A percentile compares a stretch with the other conserved stretches of the same genome.
phyloP scores from a whole-genome alignment of 2,329 filamentous ascomycete genomes.

The Xylaria hypoxylon region DNA sequence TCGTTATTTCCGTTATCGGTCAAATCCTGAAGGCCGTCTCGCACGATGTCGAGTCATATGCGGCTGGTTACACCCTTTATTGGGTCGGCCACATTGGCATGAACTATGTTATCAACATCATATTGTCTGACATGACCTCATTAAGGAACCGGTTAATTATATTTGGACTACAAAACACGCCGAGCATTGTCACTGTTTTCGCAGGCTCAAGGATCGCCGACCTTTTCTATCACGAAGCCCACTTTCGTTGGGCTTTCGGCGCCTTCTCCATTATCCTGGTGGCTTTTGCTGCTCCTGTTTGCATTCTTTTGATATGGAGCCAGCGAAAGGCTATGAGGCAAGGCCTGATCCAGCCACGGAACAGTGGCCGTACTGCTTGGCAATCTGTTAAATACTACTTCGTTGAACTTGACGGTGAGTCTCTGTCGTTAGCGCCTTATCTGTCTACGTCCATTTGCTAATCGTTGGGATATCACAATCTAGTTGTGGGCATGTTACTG shows the following conservation, averaged over 20 bases:
- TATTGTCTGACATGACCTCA: constrained; percentile 58
- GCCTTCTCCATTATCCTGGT: constrained; percentile 72
- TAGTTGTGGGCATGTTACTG: constrained; percentile 63
- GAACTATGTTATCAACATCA: constrained; percentile 55
- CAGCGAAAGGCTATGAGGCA: constrained; percentile 61
- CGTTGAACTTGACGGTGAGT: constrained; percentile 67
- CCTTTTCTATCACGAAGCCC: constrained; percentile 53
- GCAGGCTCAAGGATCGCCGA: constrained; percentile 57
- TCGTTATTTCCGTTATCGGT: constrained; percentile 61
- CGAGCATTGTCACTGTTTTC: constrained; percentile 59
- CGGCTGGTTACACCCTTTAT: constrained; percentile 72
- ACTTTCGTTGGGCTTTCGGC: constrained; percentile 66
- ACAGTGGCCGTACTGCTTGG: constrained; percentile 55
- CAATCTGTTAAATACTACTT: constrained; percentile 65
- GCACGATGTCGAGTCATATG: constrained; percentile 63
- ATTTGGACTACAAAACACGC: constrained; percentile 57
- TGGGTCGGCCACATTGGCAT: constrained; percentile 65
- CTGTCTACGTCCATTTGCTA: not conserved
- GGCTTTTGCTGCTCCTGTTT: constrained; percentile 56
- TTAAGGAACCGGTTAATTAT: constrained; percentile 59
- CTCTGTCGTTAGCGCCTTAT: not conserved
- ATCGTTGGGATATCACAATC: not conserved
- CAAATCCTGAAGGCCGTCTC: constrained; percentile 73
- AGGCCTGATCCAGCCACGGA: constrained; percentile 55
- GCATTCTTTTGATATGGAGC: constrained; percentile 51